Evolutionary conservation across 345 rosid genomes (phyloP), one percentile per base, ranked within the genome.

Genomic region (Hypericum perforatum): DNA sequence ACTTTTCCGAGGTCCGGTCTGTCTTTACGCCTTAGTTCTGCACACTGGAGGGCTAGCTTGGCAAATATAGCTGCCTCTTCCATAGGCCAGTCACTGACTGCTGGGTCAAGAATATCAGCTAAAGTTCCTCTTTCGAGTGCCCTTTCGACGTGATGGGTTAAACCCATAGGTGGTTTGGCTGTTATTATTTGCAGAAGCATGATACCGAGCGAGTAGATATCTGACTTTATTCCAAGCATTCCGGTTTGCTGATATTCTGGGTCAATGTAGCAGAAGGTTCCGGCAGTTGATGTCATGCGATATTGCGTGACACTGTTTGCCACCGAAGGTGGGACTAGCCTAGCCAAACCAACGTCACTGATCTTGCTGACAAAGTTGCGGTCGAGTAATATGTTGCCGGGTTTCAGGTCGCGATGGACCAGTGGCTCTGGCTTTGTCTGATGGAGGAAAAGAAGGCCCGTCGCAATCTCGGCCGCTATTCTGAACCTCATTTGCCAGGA

Each of bases 221-320:
- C 49, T 0, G 49, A 45, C 49, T 45, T 45, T 16, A 45, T 16
- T 16, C 49, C 49, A 16, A 45, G 49, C 49, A 45, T 45, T 45
- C 49, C 49, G 15, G 49, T 45, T 16, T 45, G 49, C 49, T 45
- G 49, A 12, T 45, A 45, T 12, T 45, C 49, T 16, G 49, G 49
- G 16, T 45, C 49, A 16, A 45, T 45, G 49, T 45, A 45, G 8
- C 49, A 45, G 15, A 45, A 45, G 8, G 49, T 45, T 45, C 49
- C 49, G 0, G 49, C 49, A 8, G 49, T 45, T 8, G 49, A 45
- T 45, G 49, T 45, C 14, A 45, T 5, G 16, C 49, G 49, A 12
- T 45, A 45, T 12, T 45, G 49, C 8, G 49, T 45, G 5, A 45
- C 49, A 3, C 16, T n/a, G 49, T 45, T 16, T 5, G 49, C 49